Evolutionary conservation across 305 asterid species (phyloP).

Genomic region (Coffea humblotiana): DNA sequence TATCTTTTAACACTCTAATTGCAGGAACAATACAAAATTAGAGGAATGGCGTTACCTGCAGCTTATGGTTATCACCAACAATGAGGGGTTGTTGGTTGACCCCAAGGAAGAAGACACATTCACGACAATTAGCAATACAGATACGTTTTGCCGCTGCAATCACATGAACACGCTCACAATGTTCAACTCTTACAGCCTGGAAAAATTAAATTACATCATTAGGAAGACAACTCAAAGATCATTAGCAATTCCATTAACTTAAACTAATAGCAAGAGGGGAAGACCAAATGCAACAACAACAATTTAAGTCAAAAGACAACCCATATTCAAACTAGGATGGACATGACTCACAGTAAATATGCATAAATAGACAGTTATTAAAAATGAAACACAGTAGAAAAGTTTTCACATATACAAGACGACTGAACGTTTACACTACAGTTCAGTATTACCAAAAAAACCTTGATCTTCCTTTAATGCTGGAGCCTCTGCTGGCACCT

Average conservation of each 20-base stretch:
- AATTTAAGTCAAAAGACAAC: not conserved
- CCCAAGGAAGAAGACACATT: slow-evolving; percentile 94
- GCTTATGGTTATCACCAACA: slow-evolving; percentile 98
- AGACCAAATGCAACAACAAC: not conserved
- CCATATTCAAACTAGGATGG: not conserved
- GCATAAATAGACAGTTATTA: not conserved
- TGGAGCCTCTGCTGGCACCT: not conserved
- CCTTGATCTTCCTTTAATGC: not conserved
- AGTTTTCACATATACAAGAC: not conserved
- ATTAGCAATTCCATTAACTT: not conserved
- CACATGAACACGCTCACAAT: slow-evolving; percentile 97
- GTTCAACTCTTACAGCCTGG: slow-evolving; percentile 98
- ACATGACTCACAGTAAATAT: not conserved
- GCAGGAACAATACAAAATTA: not conserved
- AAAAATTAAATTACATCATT: slow-evolving; percentile 18
- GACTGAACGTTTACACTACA: not conserved
- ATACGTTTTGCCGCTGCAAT: slow-evolving; percentile 89
- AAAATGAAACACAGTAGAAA: no score
- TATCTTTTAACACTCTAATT: not conserved
- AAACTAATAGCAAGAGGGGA: not conserved
- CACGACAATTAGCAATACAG: slow-evolving; percentile 98
- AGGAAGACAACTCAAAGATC: slow-evolving; percentile 2
- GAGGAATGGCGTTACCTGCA: slow-evolving; percentile 60
- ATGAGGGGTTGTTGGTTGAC: slow-evolving; percentile 95
- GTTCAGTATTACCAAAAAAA: not conserved